phyloP scores from a whole-genome alignment of 148 eudicot genomes.

The Rheum nobile region DNA sequence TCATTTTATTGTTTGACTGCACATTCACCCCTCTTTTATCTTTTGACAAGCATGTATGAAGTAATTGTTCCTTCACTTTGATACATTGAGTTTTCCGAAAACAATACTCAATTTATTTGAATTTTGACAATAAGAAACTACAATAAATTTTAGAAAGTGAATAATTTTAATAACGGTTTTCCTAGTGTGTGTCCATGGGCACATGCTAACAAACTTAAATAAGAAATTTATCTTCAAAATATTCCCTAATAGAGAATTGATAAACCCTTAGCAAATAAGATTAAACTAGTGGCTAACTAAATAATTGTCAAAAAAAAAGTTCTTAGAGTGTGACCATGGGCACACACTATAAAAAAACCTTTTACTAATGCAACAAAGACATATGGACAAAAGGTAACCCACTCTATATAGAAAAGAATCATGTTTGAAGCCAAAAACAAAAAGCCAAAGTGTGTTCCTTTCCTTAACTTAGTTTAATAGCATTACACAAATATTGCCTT shows the following conservation, averaged over 20 bases:
- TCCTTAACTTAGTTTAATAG: background rate
- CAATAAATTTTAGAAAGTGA: background rate
- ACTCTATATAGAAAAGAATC: conserved; percentile 1
- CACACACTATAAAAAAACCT: no score
- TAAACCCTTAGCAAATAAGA: no score
- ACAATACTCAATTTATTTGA: background rate
- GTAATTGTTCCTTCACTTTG: background rate
- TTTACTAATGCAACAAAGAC: background rate
- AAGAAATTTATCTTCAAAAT: no score
- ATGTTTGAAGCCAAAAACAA: background rate
- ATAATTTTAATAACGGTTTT: background rate
- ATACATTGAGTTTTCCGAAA: background rate
- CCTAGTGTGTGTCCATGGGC: no score
- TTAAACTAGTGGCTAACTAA: no score
- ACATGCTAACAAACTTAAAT: no score
- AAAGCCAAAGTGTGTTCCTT: background rate
- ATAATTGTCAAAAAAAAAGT: no score
- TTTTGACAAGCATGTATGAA: background rate
- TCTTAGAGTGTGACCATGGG: no score
- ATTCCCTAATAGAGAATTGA: no score
- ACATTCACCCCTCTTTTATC: background rate
- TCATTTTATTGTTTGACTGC: no score
- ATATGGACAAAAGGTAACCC: conserved; percentile 3
- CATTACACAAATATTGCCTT: background rate
- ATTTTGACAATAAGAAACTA: background rate